Conservation (phyloP, 2,329 filamentous ascomycete genomes). For the Calonectria pauciramosa region DNA sequence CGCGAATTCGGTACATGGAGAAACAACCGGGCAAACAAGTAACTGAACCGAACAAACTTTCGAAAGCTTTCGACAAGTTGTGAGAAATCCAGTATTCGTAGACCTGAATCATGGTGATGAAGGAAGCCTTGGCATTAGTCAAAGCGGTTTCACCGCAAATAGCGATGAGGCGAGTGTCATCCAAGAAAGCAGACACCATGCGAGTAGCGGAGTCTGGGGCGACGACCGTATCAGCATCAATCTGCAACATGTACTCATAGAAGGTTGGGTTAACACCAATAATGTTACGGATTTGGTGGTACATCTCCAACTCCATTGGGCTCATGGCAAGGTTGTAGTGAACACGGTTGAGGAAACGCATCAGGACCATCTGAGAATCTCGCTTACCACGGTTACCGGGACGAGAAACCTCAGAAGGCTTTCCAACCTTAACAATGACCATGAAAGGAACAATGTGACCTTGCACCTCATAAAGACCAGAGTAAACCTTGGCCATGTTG, state of each 20-base stretch:
- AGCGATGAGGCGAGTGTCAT: constrained; percentile 93
- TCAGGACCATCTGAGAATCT: constrained; percentile 98
- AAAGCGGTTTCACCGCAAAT: constrained; percentile 95
- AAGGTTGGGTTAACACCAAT: constrained; percentile 99
- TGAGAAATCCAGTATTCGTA: constrained; percentile 99
- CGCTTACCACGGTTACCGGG: constrained; percentile 98
- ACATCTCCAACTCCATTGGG: constrained; percentile 96
- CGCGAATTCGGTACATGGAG: constrained; percentile 98
- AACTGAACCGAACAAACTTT: constrained; percentile 96
- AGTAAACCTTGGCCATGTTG: constrained; percentile 99
- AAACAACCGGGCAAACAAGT: constrained; percentile 99
- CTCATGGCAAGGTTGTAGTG: constrained; percentile 98
- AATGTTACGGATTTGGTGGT: constrained; percentile 98
- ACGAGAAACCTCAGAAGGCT: constrained; percentile 95
- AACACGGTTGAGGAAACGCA: constrained; percentile 99
- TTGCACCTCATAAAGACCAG: constrained; percentile 96
- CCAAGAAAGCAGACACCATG: constrained; percentile 90
- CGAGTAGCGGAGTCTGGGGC: constrained; percentile 90
- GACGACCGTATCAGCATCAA: constrained; percentile 97
- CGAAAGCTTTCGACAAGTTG: constrained; percentile 96
- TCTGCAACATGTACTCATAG: constrained; percentile 96
- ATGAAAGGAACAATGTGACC: constrained; percentile 98
- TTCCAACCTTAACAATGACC: constrained; percentile 97
- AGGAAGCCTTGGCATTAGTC: constrained; percentile 92
- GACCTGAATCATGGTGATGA: constrained; percentile 99